Evolutionary conservation across 352 stramenopile species (phyloP), one percentile per base, ranked within the genome.

Genomic region (Phytophthora citricola): DNA sequence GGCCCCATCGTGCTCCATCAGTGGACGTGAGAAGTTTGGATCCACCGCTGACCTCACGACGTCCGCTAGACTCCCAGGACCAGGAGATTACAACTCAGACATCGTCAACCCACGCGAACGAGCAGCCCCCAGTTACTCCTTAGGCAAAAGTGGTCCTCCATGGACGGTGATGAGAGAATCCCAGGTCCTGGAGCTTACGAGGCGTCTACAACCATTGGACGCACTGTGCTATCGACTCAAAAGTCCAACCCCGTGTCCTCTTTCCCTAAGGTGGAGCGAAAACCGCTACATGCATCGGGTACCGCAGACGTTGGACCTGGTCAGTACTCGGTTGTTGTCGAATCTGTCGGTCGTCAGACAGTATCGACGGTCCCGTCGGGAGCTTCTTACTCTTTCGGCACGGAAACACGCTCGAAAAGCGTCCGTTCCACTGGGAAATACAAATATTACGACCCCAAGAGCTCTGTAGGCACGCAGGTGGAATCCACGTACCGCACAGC

Each of bases 1-100:
- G 41, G 79, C 85, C 17, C 76, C 91, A 36, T 61, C 91, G 15
- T 91, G 76, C 32, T 91, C 85, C 20, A 89, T 93, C 69, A 88
- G 76, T 17, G 85, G 85, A 7, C 83, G 85, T 44, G 85, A 93
- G 65, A 92, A 92, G 66, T 93, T 93, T 59, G 83, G 85, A 31
- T 92, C 83, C 8, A 89, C 83, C 3, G 64, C 78, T 5, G 80
- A 92, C 52, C 48, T 79, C 20, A 85, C 88, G 32, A 24, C 48
- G 1, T 70, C 75, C 0, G 73, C 66, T 5, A 90, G 81, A 58
- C 72, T 69, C 41, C 85, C 81, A 1, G 85, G 85, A 8, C 85
- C 83, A 7, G 85, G 85, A 11, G 80, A 91, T 57, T 93, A 93
- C 76, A 87, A 54, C 5, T 77, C 73, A 0, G 45, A 55, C 34